These are phyloP conservation scores for Globisporangium nagaii DNA, from an alignment of 352 stramenopile genomes.

Conservation along the genomic window DNA sequence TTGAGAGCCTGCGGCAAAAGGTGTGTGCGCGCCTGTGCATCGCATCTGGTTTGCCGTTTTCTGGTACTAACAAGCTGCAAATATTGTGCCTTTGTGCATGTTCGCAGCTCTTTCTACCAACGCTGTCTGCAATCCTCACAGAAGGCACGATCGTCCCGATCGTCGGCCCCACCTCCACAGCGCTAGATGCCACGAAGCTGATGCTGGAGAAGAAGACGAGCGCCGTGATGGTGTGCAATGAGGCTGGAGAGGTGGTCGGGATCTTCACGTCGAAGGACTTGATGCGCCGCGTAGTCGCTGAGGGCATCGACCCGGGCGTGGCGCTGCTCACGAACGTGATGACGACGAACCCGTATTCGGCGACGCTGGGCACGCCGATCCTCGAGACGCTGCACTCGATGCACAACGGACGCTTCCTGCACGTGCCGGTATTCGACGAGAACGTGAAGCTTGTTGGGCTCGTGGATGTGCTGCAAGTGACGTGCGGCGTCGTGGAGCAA, in stretches of 20 bases:
- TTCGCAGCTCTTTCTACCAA: slow-evolving; percentile 76
- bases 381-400: slow-evolving; percentile 97
- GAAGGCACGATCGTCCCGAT: slow-evolving; percentile 57
- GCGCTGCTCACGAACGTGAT: slow-evolving; percentile 90
- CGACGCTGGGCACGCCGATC: slow-evolving; percentile 90
- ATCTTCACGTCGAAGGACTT: slow-evolving; percentile 98
- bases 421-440: slow-evolving; percentile 93
- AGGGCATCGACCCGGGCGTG: slow-evolving; percentile 75
- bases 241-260: slow-evolving; percentile 81
- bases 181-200: slow-evolving; percentile 63
- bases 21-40: too few species aligned
- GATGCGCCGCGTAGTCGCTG: slow-evolving; percentile 92
- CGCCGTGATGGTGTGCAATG: slow-evolving; percentile 89
- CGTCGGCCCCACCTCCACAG: slow-evolving; percentile 40
- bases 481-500: slow-evolving; percentile 82
- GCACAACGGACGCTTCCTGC: slow-evolving; percentile 96
- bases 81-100: neutral
- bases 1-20: slow-evolving; percentile 81
- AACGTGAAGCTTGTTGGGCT: slow-evolving; percentile 89
- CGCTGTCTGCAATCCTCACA: slow-evolving; percentile 69
- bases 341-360: slow-evolving; percentile 93
- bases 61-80: too few species aligned
- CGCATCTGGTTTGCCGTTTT: too few species aligned
- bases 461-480: slow-evolving; percentile 95
- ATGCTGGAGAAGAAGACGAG: slow-evolving; percentile 82